Conservation (phyloP, 2,329 filamentous ascomycete genomes). For the Penicillium aurantiogriseum region DNA sequence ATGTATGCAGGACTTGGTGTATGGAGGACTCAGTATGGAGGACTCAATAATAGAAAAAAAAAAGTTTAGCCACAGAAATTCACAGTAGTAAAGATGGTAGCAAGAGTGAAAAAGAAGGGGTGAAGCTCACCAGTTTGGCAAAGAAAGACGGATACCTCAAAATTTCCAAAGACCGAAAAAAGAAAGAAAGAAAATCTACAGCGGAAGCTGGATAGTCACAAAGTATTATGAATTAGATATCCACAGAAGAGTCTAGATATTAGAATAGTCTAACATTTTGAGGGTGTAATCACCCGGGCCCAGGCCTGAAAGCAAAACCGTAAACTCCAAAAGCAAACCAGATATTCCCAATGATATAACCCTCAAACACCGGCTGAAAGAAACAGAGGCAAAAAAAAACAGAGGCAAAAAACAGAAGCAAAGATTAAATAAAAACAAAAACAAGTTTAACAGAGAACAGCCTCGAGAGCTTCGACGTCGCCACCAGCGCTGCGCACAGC, state of each 20-base stretch:
- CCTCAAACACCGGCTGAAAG: constrained; percentile 24
- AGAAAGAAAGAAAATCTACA: neutral
- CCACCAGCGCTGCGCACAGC: constrained; percentile 47
- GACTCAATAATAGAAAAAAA: neutral
- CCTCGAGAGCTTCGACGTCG: constrained; percentile 46
- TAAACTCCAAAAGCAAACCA: constrained; percentile 26
- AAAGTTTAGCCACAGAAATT: neutral
- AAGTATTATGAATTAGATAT: constrained; percentile 19
- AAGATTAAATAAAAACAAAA: constrained; percentile 4
- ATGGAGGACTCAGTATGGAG: neutral
- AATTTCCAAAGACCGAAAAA: neutral
- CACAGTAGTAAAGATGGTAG: neutral
- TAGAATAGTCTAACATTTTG: constrained; percentile 25
- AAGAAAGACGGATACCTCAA: neutral
- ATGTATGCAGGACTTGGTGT: neutral
- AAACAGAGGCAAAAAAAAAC: constrained; percentile 14
- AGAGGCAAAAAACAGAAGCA: constrained; percentile 9
- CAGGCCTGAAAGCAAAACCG: constrained; percentile 11
- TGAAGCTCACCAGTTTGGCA: neutral
- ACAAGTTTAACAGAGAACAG: constrained; percentile 37
- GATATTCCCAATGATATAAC: constrained; percentile 27
- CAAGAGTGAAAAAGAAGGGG: neutral
- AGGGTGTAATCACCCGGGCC: constrained; percentile 10
- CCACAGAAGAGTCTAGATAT: constrained; percentile 21
- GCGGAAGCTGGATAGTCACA: constrained; percentile 8